Evolutionary conservation across 208 protist species (phyloP).

Genomic region (Trypanosoma cruzi): DNA sequence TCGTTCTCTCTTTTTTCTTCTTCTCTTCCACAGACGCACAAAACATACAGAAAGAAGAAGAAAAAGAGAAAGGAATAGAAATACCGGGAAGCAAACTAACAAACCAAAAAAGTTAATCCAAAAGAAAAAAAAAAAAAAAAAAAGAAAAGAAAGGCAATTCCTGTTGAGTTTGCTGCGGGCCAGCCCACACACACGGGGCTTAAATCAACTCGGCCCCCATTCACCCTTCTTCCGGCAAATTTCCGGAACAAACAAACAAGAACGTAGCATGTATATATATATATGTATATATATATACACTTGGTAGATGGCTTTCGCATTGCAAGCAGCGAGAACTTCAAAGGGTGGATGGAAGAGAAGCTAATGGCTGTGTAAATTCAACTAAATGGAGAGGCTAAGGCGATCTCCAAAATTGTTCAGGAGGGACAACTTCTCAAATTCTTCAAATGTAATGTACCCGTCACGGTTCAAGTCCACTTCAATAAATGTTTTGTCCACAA

Average conservation of each 20-base stretch:
- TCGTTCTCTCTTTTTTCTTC: background rate
- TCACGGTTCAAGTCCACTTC: conserved; percentile 90
- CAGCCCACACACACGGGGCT: background rate
- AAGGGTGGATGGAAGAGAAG: background rate
- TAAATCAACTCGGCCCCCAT: background rate
- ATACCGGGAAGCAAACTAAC: background rate
- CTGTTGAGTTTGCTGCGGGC: background rate
- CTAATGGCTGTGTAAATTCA: background rate
- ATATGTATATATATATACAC: too few relatives aligned
- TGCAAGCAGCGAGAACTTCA: background rate
- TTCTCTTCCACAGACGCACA: background rate
- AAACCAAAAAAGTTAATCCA: background rate
- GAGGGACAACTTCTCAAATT: conserved; percentile 85
- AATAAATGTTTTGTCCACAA: conserved; percentile 96
- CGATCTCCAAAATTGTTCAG: conserved; percentile 81
- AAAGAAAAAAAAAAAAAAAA: conserved; percentile 15
- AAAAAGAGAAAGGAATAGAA: conserved; percentile 10
- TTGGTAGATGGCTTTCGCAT: background rate
- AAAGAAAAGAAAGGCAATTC: background rate
- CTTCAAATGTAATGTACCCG: conserved; percentile 93
- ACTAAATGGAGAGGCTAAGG: conserved; percentile 79
- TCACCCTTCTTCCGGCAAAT: background rate
- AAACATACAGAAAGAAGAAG: conserved; percentile 19
- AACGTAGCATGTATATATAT: background rate
- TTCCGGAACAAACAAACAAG: background rate